Base-by-base conservation (phyloP, 163 green algal genomes). In the Scenedesmus sp. region DNA sequence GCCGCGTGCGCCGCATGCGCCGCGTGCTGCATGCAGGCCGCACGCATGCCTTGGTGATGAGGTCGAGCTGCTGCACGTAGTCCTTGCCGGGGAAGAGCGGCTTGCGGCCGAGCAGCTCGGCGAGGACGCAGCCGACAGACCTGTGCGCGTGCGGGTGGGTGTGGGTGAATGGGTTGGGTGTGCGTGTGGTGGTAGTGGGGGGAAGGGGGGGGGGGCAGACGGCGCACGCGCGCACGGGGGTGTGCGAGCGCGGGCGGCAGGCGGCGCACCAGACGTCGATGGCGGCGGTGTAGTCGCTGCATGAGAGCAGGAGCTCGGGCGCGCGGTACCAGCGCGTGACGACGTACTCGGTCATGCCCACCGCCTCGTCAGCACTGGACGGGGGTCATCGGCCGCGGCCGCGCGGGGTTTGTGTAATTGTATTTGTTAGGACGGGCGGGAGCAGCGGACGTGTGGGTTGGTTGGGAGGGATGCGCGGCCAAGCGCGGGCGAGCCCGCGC, bases 261-360 rank as follows among this genome's bases (percentile, higher is more conserved):
- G 20, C 36, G 36, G 39, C 24, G 2, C 84, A 97, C 96, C 96
- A 99, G 44, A 99, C 88, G 86, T 99, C 96, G 69, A 99, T 99
- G 39, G 90, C 90, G n/a, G 88, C 85, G 2, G 92, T 96, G 91
- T 99, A 99, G 34, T 94, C 86, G 47, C 95, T 91, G 77, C 90
- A 97, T 2, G 86, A 95, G 26, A 99, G 88, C 70, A 99, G 89
- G 75, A 99, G 89, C 92, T 99, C 96, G 18, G 96, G 96, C 11
- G 96, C 96, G 47, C 96, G 91, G 85, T 96, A 97, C 96, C 96
- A 99, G 39, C 96, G 91, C 7, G 96, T 99, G 10, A 99, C 95
- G 9, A 99, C 96, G 66, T 98, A 98, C 81, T 93, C 89, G 33
- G 89, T 94, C 90, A 96, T 94, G 13, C 26, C 50, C 20, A 22